A percentile compares a stretch with the other conserved stretches of the same genome.
Conservation (phyloP, 129 eudicot genomes). For the Cynara cardunculus region DNA sequence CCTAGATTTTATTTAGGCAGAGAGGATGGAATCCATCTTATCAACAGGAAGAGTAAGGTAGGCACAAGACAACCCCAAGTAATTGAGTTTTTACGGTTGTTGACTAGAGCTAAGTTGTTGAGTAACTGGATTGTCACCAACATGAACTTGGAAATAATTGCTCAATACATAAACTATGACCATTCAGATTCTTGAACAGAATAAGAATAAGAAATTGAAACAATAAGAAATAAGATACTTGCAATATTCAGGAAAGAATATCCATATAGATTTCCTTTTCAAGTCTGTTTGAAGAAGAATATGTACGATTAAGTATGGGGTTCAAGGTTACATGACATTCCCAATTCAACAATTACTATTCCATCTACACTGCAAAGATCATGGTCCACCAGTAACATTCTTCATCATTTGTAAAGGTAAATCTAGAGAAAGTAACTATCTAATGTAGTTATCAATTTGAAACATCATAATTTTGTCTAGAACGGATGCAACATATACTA, state of each 20-base stretch:
- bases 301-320: background rate
- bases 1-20: background rate
- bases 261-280: background rate
- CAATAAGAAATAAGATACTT: background rate
- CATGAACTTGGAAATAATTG: background rate
- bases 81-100: background rate
- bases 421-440: background rate
- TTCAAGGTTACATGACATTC: background rate
- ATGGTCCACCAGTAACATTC: background rate
- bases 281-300: background rate
- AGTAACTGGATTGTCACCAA: no score
- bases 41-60: background rate
- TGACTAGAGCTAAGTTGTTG: no score
- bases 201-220: background rate
- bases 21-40: background rate
- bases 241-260: background rate
- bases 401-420: background rate
- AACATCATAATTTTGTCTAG: background rate
- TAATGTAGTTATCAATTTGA: background rate
- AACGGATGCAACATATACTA: background rate
- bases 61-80: background rate
- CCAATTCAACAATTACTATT: background rate
- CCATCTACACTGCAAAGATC: background rate
- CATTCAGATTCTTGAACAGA: background rate
- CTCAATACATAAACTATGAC: background rate